Evolutionary conservation across 495 filamentous ascomycete species (phyloP), one percentile per base, ranked within the genome.

Genomic region (Bacidia gigantensis): DNA sequence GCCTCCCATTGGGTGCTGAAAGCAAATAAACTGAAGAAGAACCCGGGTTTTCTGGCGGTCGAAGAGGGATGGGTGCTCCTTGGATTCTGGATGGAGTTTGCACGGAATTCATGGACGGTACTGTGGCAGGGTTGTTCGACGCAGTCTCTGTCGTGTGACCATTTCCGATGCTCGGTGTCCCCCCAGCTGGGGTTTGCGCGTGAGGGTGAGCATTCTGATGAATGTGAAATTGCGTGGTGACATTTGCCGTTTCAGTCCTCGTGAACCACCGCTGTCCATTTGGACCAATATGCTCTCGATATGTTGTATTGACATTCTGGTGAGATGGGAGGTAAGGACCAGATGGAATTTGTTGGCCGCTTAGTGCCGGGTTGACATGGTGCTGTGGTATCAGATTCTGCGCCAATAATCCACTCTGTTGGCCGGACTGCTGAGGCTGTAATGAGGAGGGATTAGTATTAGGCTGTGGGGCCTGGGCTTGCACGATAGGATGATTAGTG

Each of bases 1-100:
- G 79, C 2, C 81, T 80, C 3, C 80, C 81, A 17, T 61, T 65
- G 1, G 81, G 78, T 1, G 80, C 82, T 2, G 72, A 76, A 9
- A 84, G 62, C 38, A 84, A 69, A 59, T 82, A 84, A 3, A 81
- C 73, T 51, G 76, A 68, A 3, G 76, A 65, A 3, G 65, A 25
- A 44, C 21, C 55, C 40, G 45, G 56, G 21, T 24, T 52, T 39
- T 53, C 53, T 22, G 32, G 61, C 45, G 52, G 61, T 57, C 39
- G 40, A 38, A 23, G 55, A 40, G 46, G 25, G 11, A 39, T 50
- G 35, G 20, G 39, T 22, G 20, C 21, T 7, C 24, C n/a, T 38
- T 35, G 29, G 29, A 14, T 42, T 39, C 35, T 26, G 44, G 9
- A 32, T 21, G 29, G 45, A 42, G 38, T n/a, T 21, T 39, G 22